Evolutionary conservation across 2,329 filamentous ascomycete genomes (phyloP).

Genomic region (Fusarium robinianum): DNA sequence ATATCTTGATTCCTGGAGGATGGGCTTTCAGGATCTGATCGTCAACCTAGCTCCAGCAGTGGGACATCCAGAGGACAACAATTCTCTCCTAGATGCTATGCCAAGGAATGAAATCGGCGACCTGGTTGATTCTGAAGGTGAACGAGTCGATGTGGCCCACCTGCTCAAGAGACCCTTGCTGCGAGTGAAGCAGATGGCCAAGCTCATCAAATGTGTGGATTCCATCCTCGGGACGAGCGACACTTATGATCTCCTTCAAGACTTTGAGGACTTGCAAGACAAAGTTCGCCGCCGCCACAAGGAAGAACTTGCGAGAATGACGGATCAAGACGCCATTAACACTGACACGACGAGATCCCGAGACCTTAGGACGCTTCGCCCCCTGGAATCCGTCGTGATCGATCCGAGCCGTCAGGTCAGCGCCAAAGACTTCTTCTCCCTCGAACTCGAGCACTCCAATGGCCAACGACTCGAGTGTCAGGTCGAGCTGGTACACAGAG

Average conservation of each 20-base stretch:
- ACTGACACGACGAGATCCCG: constrained; percentile 82
- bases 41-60: constrained; percentile 83
- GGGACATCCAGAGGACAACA: constrained; percentile 58
- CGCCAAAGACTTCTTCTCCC: constrained; percentile 86
- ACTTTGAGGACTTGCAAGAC: constrained; percentile 74
- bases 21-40: constrained; percentile 93
- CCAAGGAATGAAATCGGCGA: constrained; percentile 68
- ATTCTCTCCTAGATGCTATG: constrained; percentile 62
- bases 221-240: constrained; percentile 56
- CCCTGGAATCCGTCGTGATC: constrained; percentile 71
- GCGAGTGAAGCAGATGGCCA: constrained; percentile 83
- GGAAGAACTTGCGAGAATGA: constrained; percentile 71
- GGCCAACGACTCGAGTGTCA: constrained; percentile 89
- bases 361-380: constrained; percentile 76
- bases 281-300: constrained; percentile 69
- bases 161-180: constrained; percentile 87
- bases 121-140: constrained; percentile 73
- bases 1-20: constrained; percentile 85
- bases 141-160: constrained; percentile 92
- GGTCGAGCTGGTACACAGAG: constrained; percentile 83
- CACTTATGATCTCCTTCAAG: constrained; percentile 46
- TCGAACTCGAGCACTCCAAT: constrained; percentile 84
- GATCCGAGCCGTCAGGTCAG: constrained; percentile 80
- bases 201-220: constrained; percentile 74
- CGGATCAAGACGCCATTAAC: constrained; percentile 83